Base-by-base conservation (phyloP, 805 yeast species). In the Teunomyces kruisii region DNA sequence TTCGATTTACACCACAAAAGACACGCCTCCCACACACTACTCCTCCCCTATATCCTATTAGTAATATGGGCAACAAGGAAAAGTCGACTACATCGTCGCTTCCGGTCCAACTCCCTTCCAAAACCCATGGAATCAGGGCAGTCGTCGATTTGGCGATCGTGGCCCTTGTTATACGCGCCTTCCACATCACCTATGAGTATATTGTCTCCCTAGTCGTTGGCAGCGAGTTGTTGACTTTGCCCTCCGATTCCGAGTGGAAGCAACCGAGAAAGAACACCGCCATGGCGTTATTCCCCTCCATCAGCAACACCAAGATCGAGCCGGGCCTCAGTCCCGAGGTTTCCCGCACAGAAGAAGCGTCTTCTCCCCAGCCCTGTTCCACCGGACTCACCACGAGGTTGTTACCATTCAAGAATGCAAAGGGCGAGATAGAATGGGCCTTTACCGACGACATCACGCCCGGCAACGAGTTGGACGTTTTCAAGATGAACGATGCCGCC, bases 341-440 rank as follows among this genome's bases (percentile, higher is more conserved):
- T 7, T 14, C 27, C 16, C 35, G 22, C 24, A 12, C 10, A 5
- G 38, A 32, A 2, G 32, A 37, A 3, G 31, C 19, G 3, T 38
- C 44, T 5, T 36, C 38, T 14, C 44, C 48, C 22, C 45, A 45
- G 32, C 65, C 70, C 32, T 81, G 86, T 56, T 76, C 84, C 22
- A 79, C 83, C 9, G 70, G 73, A 13, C 54, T 67, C 40, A 68
- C 78, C 30, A 67, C 82, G 2, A 67, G 77, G 42, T 65, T 79
- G 37, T 60, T 78, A n/a, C 80, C 84, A 3, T 68, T 73, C 49
- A 76, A 74, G 40, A 79, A 78, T 53, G 62, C 59, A 12, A 68
- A 72, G 28, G 87, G 86, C 3, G 80, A 78, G 49, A 70, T 81
- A 12, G 82, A 78, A 45, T 81, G 84, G 80, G 72, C 72, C 12